Evolutionary conservation across 2,329 filamentous ascomycete species (phyloP).

Genomic region (Epichloe amarillans): DNA sequence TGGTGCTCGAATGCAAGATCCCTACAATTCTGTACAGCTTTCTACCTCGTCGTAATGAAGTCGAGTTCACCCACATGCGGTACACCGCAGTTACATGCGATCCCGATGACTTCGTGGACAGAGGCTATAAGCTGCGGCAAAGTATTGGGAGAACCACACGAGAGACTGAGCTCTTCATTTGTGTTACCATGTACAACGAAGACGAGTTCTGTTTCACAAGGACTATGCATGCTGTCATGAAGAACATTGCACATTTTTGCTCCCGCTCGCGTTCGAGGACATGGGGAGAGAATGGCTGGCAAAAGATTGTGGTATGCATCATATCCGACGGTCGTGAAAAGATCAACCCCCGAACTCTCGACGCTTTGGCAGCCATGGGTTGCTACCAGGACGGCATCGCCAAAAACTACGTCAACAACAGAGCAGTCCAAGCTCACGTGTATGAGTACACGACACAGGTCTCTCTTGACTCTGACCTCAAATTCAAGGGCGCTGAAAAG

Average conservation of each 20-base stretch:
- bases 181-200: conserved; percentile 98
- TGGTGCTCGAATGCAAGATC: conserved; percentile 97
- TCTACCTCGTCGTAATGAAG: conserved; percentile 77
- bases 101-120: conserved; percentile 79
- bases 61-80: conserved; percentile 97
- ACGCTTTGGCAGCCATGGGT: conserved; percentile 90
- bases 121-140: conserved; percentile 86
- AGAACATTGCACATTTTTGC: conserved; percentile 95
- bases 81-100: conserved; percentile 98
- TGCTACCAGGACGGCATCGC: conserved; percentile 98
- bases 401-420: conserved; percentile 95
- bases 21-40: conserved; percentile 97
- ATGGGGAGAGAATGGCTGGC: conserved; percentile 95
- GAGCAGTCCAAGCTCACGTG: conserved; percentile 88
- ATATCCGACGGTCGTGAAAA: conserved; percentile 84
- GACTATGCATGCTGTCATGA: conserved; percentile 98
- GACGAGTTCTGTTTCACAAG: conserved; percentile 92
- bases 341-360: conserved; percentile 84
- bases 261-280: conserved; percentile 81
- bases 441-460: conserved; percentile 99
- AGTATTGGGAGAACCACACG: conserved; percentile 71
- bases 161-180: conserved; percentile 93
- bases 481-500: conserved; percentile 98
- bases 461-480: conserved; percentile 84
- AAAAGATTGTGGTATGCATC: conserved; percentile 97